These are phyloP conservation scores for Clavispora asparagi DNA, from an alignment of 805 yeast genomes.

Conservation along the genomic window DNA sequence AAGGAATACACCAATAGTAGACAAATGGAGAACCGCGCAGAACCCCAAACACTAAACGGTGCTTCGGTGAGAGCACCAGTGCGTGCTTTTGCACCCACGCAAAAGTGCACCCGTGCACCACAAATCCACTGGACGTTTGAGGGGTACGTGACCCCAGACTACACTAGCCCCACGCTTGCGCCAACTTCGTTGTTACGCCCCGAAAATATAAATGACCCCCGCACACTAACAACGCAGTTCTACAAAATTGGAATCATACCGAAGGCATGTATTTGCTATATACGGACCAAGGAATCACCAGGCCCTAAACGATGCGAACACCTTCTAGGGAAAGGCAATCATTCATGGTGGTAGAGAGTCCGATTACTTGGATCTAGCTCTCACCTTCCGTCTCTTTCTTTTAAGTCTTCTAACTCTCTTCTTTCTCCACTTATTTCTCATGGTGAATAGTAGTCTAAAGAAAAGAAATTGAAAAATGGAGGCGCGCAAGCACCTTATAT, in stretches of 20 bases:
- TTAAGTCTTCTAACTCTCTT: constrained; percentile 99
- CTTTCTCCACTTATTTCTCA: constrained; percentile 99
- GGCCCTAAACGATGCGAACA: constrained; percentile 6
- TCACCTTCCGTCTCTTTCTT: constrained; percentile 99
- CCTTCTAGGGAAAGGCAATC: neutral
- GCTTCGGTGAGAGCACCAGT: no score
- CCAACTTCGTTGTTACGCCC: no score
- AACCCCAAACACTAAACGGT: no score
- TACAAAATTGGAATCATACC: constrained; percentile 8
- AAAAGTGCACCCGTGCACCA: neutral
- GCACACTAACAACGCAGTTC: no score
- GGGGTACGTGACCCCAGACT: neutral
- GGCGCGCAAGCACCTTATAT: constrained; percentile 20
- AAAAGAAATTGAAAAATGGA: constrained; percentile 11
- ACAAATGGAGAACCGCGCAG: no score
- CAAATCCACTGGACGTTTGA: neutral
- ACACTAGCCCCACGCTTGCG: no score
- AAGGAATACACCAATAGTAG: no score
- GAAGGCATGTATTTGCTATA: constrained; percentile 16
- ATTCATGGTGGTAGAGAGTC: constrained; percentile 16
- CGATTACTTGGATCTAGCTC: constrained; percentile 99
- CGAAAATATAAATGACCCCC: no score
- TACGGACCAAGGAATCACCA: constrained; percentile 11
- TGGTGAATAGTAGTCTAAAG: constrained; percentile 33
- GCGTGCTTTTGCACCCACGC: neutral